Percentiles rank a stretch among this genome's conserved stretches.
phyloP scores from a whole-genome alignment of 23 red algal species.

The Gracilaria caudata region DNA sequence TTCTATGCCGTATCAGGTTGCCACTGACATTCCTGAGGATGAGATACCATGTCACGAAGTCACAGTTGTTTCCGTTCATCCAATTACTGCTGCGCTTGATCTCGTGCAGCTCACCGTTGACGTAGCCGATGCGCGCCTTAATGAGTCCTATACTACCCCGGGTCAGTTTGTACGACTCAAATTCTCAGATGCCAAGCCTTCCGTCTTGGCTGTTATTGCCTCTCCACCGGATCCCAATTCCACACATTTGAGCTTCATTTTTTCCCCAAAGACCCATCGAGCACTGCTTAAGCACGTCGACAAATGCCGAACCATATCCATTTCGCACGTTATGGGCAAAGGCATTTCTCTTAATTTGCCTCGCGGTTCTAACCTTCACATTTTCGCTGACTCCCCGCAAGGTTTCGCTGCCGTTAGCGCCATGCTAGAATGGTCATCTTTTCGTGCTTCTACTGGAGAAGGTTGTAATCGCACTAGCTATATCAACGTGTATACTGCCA shows the following conservation, averaged over 20 bases:
- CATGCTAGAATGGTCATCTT: slow-evolving; percentile 71
- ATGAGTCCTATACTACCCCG: slow-evolving; percentile 54
- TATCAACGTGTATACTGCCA: slow-evolving; percentile 55
- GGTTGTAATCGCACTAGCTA: slow-evolving; percentile 70
- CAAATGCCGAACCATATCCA: slow-evolving; percentile 13
- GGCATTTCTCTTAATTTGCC: slow-evolving; percentile 58
- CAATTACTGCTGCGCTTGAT: slow-evolving; percentile 33
- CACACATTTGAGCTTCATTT: slow-evolving; percentile 49
- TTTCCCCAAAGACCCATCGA: slow-evolving; percentile 11
- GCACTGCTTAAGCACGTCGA: not conserved
- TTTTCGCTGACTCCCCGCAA: slow-evolving; percentile 81
- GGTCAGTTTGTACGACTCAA: slow-evolving; percentile 74
- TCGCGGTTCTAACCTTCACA: slow-evolving; percentile 38
- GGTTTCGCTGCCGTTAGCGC: slow-evolving; percentile 80
- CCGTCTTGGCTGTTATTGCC: slow-evolving; percentile 62
- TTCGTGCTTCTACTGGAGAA: slow-evolving; percentile 75
- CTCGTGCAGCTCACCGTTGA: slow-evolving; percentile 59
- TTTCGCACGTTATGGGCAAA: slow-evolving; percentile 73
- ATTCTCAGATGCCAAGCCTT: not conserved
- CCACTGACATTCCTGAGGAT: not conserved
- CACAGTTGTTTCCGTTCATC: not conserved
- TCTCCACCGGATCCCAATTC: slow-evolving; percentile 58
- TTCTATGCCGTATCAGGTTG: not conserved
- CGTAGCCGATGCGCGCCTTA: slow-evolving; percentile 46
- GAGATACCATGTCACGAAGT: not conserved